phyloP scores from a whole-genome alignment of 2,329 filamentous ascomycete genomes.

The Colletotrichum sp. region DNA sequence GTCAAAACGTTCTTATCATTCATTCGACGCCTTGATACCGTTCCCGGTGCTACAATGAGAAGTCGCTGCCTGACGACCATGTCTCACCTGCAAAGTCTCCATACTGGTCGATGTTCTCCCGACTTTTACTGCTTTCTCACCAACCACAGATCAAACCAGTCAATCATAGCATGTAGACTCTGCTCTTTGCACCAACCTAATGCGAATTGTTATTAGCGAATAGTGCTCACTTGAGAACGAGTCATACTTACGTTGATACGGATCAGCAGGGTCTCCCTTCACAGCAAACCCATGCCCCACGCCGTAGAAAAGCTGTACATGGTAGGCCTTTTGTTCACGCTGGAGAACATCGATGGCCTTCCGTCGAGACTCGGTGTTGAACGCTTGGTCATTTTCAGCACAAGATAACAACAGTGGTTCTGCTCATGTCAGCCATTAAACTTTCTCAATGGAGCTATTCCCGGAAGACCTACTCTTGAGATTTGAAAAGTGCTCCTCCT shows the following conservation, averaged over 20 bases:
- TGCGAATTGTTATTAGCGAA: conserved; percentile 4
- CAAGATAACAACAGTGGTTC: conserved; percentile 51
- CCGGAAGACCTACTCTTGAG: conserved; percentile 33
- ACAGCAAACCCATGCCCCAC: conserved; percentile 69
- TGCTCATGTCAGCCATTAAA: background rate
- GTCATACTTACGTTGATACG: conserved; percentile 1
- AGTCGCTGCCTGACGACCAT: background rate
- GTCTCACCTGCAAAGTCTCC: background rate
- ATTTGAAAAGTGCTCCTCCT: conserved; percentile 46
- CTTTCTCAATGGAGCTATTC: no score
- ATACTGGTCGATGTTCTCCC: background rate
- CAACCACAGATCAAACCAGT: conserved; percentile 33
- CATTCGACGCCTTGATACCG: background rate
- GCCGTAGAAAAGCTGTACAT: conserved; percentile 66
- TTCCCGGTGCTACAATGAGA: background rate
- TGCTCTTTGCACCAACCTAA: conserved; percentile 34
- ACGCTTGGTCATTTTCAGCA: conserved; percentile 48
- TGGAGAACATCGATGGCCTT: conserved; percentile 47
- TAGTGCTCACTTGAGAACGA: fast-evolving
- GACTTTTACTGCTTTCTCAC: background rate
- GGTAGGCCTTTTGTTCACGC: conserved; percentile 51
- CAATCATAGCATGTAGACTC: conserved; percentile 27
- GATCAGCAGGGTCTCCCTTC: conserved; percentile 52
- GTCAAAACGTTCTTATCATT: background rate
- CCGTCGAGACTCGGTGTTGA: conserved; percentile 38